phyloP scores from a whole-genome alignment of 2,329 filamentous ascomycete species.

The Colletotrichum kahawae region DNA sequence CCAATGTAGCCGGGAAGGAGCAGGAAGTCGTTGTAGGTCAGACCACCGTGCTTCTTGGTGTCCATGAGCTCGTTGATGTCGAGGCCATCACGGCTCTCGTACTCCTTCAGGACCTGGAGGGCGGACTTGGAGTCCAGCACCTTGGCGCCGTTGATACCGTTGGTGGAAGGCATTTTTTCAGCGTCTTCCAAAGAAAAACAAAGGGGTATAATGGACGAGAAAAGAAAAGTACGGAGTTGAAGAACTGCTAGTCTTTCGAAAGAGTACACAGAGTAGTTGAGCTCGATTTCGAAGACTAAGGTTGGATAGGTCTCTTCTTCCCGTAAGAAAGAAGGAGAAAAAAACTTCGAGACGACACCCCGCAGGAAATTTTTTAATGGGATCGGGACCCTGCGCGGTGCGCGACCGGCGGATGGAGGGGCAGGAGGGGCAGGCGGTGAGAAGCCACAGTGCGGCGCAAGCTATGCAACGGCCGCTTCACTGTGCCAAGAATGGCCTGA shows the following conservation, averaged over 20 bases:
- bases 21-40: slow-evolving; percentile 99
- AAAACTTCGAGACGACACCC: slow-evolving; percentile 33
- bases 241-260: slow-evolving; percentile 32
- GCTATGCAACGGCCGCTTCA: background rate
- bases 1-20: slow-evolving; percentile 97
- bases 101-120: slow-evolving; percentile 81
- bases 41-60: slow-evolving; percentile 87
- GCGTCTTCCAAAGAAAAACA: slow-evolving; percentile 29
- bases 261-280: slow-evolving; percentile 31
- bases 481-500: slow-evolving; percentile 5
- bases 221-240: slow-evolving; percentile 34
- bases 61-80: slow-evolving; percentile 87
- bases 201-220: slow-evolving; percentile 29
- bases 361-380: slow-evolving; percentile 45
- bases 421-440: slow-evolving; percentile 20
- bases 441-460: slow-evolving; percentile 4
- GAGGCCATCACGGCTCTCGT: slow-evolving; percentile 83
- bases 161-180: slow-evolving; percentile 57
- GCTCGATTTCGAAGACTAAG: slow-evolving; percentile 33
- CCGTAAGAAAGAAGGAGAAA: slow-evolving; percentile 53
- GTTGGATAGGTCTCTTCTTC: slow-evolving; percentile 51
- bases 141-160: slow-evolving; percentile 57
- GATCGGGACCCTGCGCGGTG: slow-evolving; percentile 14
- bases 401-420: slow-evolving; percentile 13
- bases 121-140: slow-evolving; percentile 78